Base-by-base conservation (phyloP, 179 eudicot species). In the Vitellaria paradoxa region DNA sequence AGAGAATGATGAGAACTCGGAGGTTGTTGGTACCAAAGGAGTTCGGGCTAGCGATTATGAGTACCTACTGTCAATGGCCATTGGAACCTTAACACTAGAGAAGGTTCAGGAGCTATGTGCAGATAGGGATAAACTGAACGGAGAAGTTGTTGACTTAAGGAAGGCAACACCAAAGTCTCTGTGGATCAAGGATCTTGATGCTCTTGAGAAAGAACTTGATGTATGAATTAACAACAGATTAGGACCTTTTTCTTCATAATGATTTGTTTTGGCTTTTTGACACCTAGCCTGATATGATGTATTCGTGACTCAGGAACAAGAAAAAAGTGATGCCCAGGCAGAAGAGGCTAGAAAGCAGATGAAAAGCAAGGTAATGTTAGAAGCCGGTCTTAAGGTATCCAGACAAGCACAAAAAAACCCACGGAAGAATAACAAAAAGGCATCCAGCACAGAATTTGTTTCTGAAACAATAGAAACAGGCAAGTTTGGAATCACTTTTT, bases 121-220 rank as follows among this genome's bases (percentile, higher is more conserved):
- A 52, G 84, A 93, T 18, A 93, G 86, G 81, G 97, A 88, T 72
- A 87, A 82, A 82, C 86, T 89, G 20, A 61, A 52, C n/a, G 81
- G 52, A 11, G 87, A 89, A 49, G 89, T 93, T 72, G 97, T 84
- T 46, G 89, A 84, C 8, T 59, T 93, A 82, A 88, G 80, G 78
- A 88, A 77, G 55, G 70, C 87, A 64, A 74, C 93, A 30, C 88
- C 89, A 15, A 84, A 82, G 74, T 75, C 85, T 57, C 60, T 91
- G 81, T 95, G 99, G 99, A 49, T 56, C 63, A 90, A 76, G 68
- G 99, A 95, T 86, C 93, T 93, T 70, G 92, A 93, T 60, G 90
- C 85, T 63, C 91, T 91, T n/a, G 90, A 89, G n/a, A 70, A 26
- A 65, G 88, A 84, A 80, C 89, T 91, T 68, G 90, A 88, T 60